Evolutionary conservation across 257 asterid genomes (phyloP), one percentile per base, ranked within the genome.

Genomic region (Asclepias syriaca): DNA sequence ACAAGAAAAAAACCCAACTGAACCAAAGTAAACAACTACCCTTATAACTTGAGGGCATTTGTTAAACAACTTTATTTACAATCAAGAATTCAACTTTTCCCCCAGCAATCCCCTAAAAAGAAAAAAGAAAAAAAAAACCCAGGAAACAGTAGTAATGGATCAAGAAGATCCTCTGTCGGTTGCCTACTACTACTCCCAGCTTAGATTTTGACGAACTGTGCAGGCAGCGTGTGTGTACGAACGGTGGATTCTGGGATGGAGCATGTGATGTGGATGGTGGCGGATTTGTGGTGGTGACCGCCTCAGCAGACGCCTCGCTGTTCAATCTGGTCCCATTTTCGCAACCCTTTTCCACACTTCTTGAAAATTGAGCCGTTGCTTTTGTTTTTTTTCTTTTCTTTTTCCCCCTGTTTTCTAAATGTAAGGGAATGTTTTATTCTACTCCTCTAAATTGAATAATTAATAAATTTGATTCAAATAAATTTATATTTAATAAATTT

Each of bases 1-100:
- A n/a, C 73, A 75, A 84, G 77, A 77, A 76, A 43, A 85, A 69
- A 72, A 88, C 34, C 74, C 85, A 77, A 56, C 51, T 49, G 63
- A 89, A 54, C 79, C 81, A 73, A 60, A 85, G 45, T 68, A 79
- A 37, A 70, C 63, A 82, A 54, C 77, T 72, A 71, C 56, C 74
- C 75, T 19, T 80, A 24, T 40, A 73, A 75, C 79, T 75, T 65
- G 76, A 78, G 79, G 81, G 90, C 95, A 89, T 89, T 79, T 85
- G 81, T 34, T 16, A 24, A 24, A 24, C 27, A 24, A 34, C 39
- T 34, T 34, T 34, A 68, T 50, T 68, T 29, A 68, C 60, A 14
- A 24, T 50, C 49, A 68, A 50, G 2, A 8, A 40, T 7, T 68
- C 10, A 13, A 18, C 22, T 67, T 49, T 67, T 11, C 21, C 8